Evolutionary conservation across 352 stramenopile species (phyloP).

Genomic region (Globisporangium echinulatum): DNA sequence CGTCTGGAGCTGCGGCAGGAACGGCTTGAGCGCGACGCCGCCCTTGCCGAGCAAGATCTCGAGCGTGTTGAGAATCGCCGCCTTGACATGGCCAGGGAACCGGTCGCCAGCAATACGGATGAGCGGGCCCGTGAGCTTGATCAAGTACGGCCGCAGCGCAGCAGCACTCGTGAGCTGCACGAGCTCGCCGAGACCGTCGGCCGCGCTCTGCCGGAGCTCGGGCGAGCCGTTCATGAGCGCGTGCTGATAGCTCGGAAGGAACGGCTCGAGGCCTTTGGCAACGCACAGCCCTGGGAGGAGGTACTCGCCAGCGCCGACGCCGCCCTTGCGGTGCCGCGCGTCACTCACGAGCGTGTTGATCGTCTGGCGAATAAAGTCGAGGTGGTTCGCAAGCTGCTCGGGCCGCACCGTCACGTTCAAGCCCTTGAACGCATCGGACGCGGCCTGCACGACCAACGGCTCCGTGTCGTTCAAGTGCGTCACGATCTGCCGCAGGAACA

Average conservation of each 20-base stretch:
- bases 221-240: constrained; percentile 94
- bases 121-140: constrained; percentile 96
- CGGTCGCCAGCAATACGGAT: constrained; percentile 99
- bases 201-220: constrained; percentile 87
- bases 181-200: constrained; percentile 94
- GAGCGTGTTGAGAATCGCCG: constrained; percentile 96
- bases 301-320: constrained; percentile 70
- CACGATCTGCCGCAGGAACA: constrained; percentile 95
- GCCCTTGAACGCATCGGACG: constrained; percentile 84
- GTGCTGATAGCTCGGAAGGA: constrained; percentile 97
- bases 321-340: constrained; percentile 91
- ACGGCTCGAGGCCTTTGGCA: constrained; percentile 91
- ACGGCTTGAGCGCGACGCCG: constrained; percentile 96
- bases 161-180: constrained; percentile 88
- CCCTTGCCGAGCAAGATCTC: constrained; percentile 96
- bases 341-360: constrained; percentile 97
- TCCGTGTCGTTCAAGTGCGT: constrained; percentile 95
- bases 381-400: constrained; percentile 92
- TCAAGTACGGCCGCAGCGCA: constrained; percentile 93
- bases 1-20: constrained; percentile 99
- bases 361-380: constrained; percentile 96
- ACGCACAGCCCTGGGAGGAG: constrained; percentile 76
- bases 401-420: constrained; percentile 90
- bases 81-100: constrained; percentile 97
- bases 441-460: constrained; percentile 81